Base-by-base conservation (phyloP, 768 basidiomycete genomes). In the Termitomyces sp. region DNA sequence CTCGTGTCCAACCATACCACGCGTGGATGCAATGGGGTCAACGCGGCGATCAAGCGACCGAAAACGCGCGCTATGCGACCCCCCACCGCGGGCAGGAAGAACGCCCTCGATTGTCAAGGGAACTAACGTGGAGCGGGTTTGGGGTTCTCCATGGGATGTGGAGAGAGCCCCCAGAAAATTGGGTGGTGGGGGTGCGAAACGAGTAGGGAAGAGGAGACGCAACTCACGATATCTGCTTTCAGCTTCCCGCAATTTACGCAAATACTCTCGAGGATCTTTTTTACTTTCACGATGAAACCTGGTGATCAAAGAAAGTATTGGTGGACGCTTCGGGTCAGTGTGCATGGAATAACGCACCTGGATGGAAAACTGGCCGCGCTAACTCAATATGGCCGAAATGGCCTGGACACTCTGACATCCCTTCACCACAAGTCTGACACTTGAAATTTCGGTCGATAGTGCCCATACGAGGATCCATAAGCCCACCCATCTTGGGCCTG, bases 111-210 rank as follows among this genome's bases (percentile, higher is more conserved):
- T 81, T 80, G 66, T 85, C 85, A 81, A 86, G 82, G 79, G 76
- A 76, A 76, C 82, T 69, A 76, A 77, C 89, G 84, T 78, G 83
- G 84, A 77, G 79, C 82, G 89, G 89, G 91, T 82, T 92, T 88
- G 89, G 89, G 90, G 91, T 92, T 93, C 91, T 79, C 89, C 89
- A 83, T 83, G 76, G 77, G 73, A 78, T 81, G 76, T 80, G 89
- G 89, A 89, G 89, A 93, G 91, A 92, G 90, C 91, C 91, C 91
- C 90, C 87, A 92, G 91, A 93, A 93, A 92, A 88, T 90, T 88
- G 88, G 91, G 86, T 85, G 86, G 80, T 86, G 85, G 85, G 86
- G 88, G 89, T 88, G 88, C 89, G 84, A 91, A 92, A 90, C 88
- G 88, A 92, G 88, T 83, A 85, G 82, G 82, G 83, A 83, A 84